These are phyloP conservation scores for Paraphaeosphaeria minitans DNA, from an alignment of 2,329 filamentous ascomycete genomes.

Conservation along the genomic window DNA sequence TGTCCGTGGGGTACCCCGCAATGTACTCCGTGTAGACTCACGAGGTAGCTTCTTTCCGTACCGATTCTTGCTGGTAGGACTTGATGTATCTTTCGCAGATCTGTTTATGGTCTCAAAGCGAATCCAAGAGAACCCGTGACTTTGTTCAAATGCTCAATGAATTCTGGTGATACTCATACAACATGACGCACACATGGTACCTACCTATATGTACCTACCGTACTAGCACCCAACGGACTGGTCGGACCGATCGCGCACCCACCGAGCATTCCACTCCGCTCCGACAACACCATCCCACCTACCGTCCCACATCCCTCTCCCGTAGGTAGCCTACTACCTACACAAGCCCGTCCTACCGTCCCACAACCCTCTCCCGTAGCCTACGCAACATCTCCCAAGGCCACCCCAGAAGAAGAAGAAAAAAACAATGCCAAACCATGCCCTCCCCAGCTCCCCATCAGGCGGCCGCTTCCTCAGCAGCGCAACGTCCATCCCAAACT, in stretches of 20 bases:
- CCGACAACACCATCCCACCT: background rate
- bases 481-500: constrained; percentile 2
- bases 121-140: background rate
- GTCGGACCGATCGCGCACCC: constrained; percentile 1
- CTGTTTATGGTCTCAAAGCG: too few species aligned
- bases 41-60: background rate
- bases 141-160: background rate
- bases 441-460: constrained; percentile 1
- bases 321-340: too few species aligned
- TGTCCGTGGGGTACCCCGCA: constrained; percentile 2
- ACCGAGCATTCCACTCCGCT: background rate
- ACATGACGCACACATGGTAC: constrained; percentile 1
- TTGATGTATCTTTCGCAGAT: background rate
- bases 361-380: background rate
- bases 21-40: background rate
- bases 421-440: background rate
- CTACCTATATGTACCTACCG: constrained; percentile 1
- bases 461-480: constrained; percentile 12
- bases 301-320: background rate
- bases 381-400: background rate
- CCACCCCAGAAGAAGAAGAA: background rate
- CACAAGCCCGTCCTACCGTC: too few species aligned
- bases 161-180: background rate
- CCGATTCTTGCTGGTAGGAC: background rate
- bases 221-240: background rate